Base-by-base conservation (phyloP, 2,329 filamentous ascomycete species). In the Lachnellula arida region DNA sequence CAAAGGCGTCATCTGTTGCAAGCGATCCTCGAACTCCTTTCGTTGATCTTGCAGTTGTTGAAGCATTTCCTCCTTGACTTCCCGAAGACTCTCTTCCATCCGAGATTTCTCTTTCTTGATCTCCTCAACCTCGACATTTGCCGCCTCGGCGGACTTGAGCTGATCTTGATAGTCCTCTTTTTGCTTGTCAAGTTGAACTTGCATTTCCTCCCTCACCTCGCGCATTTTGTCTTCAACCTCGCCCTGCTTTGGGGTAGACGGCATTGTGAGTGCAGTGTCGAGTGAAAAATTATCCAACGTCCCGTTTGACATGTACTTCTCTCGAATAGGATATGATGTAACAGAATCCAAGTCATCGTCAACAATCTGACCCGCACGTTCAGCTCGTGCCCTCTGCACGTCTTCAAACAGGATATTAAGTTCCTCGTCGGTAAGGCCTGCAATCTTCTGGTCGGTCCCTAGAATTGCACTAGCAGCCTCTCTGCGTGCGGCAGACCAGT, bases 271-370 rank as follows among this genome's bases (percentile, higher is more conserved):
- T 12, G 87, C 88, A 1, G 94, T 99, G 70, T 99, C 94, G 15
- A 99, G 78, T 2, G 93, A 97, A 67, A 97, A 94, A 69, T 96
- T 97, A 73, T 99, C 94, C 52, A 97, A 80, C 0, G 93, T 97
- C 2, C 93, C 93, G 54, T 88, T 94, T 2, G 92, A 97, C 76
- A 96, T 83, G 72, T 97, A 97, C 68, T 97, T 97, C 65, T 99
- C 94, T 51, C 94, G 82, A 32, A 92, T 79, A 1, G 91, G 87
- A 68, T 92, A 97, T 0, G 93, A 97, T 28, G 86, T 88, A 48
- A 88, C 83, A 0, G 93, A 97, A 63, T 99, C 94, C 53, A 86
- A 84, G 70, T 97, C 94, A 55, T 97, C 93, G 54, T 93, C 89
- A 42, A 87, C 87, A 59, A 93, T 91, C 22, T 91, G 84, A 50